phyloP scores from a whole-genome alignment of 2,329 filamentous ascomycete genomes.

The Aspergillus pseudoglaucus region DNA sequence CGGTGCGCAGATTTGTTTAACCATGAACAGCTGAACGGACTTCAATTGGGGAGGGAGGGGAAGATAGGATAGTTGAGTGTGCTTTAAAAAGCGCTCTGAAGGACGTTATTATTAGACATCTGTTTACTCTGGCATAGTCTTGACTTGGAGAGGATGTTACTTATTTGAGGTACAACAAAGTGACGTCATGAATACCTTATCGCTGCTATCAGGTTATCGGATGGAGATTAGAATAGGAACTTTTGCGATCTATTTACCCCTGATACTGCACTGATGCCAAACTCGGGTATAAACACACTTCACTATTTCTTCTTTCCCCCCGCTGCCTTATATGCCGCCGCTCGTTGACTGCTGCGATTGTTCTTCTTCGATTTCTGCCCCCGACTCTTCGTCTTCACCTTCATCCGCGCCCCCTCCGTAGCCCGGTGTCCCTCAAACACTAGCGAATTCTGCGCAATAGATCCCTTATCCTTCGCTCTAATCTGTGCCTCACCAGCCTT shows the following conservation, averaged over 20 bases:
- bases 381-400: conserved; percentile 33
- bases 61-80: not conserved
- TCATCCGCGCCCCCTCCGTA: conserved; percentile 25
- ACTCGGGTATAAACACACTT: not conserved
- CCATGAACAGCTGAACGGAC: not conserved
- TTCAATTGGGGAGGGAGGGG: not conserved
- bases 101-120: too few species aligned
- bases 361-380: conserved; percentile 36
- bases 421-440: conserved; percentile 44
- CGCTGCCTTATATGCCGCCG: conserved; percentile 36
- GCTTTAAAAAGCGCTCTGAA: not conserved
- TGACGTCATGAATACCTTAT: not conserved
- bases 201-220: not conserved
- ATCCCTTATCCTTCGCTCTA: conserved; percentile 20
- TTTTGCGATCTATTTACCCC: too few species aligned
- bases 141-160: not conserved
- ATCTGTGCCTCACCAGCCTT: conserved; percentile 33
- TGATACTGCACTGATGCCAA: not conserved
- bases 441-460: conserved; percentile 27
- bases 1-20: not conserved
- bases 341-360: conserved; percentile 36
- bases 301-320: conserved; percentile 23
- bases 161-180: not conserved
- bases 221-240: too few species aligned
- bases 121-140: too few species aligned